Evolutionary conservation across 306 rosid genomes (phyloP).

Genomic region (Biancaea sappan): DNA sequence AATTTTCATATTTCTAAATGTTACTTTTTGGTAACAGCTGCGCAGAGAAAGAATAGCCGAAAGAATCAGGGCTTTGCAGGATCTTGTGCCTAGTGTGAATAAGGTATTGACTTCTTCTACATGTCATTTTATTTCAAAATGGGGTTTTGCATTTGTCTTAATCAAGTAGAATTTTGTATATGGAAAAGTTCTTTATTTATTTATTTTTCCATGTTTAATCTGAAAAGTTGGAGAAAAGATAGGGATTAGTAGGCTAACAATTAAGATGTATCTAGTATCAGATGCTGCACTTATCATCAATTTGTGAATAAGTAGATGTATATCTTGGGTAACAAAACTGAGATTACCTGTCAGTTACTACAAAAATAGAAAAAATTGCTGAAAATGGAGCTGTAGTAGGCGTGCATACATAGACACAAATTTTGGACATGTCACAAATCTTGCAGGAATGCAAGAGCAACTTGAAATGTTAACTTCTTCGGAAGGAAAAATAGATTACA

Average conservation of each 20-base stretch:
- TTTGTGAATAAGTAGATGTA: conserved; percentile 16
- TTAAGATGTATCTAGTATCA: conserved; percentile 11
- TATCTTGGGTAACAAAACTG: background rate
- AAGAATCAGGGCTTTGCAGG: conserved; percentile 96
- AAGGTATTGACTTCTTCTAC: conserved; percentile 54
- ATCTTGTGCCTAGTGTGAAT: conserved; percentile 92
- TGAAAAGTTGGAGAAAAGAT: conserved; percentile 13
- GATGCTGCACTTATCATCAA: background rate
- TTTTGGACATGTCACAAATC: background rate
- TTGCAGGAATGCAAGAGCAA: background rate
- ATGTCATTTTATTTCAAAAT: conserved; percentile 28
- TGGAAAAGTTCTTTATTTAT: background rate
- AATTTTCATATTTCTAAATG: conserved; percentile 3
- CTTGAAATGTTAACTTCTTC: background rate
- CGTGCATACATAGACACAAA: background rate
- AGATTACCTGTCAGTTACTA: conserved; percentile 6
- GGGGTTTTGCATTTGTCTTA: conserved; percentile 16
- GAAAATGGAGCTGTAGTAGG: conserved; percentile 7
- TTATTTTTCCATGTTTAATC: background rate
- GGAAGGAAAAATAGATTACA: background rate
- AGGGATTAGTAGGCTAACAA: background rate
- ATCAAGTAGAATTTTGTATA: conserved; percentile 1
- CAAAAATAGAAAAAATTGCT: conserved; percentile 6
- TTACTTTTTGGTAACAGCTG: conserved; percentile 55
- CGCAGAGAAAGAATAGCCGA: conserved; percentile 99